phyloP scores from a whole-genome alignment of 1,139 yeast genomes.

The Candida tropicalis region DNA sequence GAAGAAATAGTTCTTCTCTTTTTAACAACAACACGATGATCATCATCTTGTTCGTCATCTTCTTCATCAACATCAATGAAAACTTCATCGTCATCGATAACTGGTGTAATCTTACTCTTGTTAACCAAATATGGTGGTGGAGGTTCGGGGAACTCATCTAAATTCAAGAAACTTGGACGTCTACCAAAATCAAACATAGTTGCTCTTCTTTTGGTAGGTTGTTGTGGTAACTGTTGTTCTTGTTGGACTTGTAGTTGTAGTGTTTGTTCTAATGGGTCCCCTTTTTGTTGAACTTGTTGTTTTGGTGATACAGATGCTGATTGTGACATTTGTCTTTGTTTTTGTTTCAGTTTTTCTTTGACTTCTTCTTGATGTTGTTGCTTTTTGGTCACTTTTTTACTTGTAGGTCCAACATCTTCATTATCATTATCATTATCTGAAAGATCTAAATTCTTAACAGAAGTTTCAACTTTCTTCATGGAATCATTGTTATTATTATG shows the following conservation, averaged over 20 bases:
- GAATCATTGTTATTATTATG: neutral
- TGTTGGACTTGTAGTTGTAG: slow-evolving; percentile 4
- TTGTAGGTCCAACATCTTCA: neutral
- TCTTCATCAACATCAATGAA: slow-evolving; percentile 2
- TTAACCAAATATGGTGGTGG: slow-evolving; percentile 3
- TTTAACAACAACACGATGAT: slow-evolving; percentile 1
- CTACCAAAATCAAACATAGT: slow-evolving; percentile 53
- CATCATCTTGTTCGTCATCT: neutral
- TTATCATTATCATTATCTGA: neutral
- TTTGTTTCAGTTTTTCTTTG: slow-evolving; percentile 8
- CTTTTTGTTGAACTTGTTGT: neutral
- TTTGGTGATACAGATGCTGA: neutral
- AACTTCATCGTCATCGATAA: slow-evolving; percentile 2
- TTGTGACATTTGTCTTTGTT: slow-evolving; percentile 7
- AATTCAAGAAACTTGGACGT: slow-evolving; percentile 26
- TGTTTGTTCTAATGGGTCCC: neutral
- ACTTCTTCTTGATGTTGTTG: neutral
- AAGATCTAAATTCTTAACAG: slow-evolving; percentile 1
- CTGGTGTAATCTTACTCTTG: neutral
- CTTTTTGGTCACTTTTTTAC: neutral
- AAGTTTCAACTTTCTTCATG: neutral
- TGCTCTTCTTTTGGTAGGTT: slow-evolving; percentile 40
- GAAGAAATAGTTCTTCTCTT: slow-evolving; percentile 4
- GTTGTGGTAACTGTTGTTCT: neutral
- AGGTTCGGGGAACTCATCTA: slow-evolving; percentile 2